Base-by-base conservation (phyloP, 2,329 filamentous ascomycete species). In the Pseudogymnoascus sp. region DNA sequence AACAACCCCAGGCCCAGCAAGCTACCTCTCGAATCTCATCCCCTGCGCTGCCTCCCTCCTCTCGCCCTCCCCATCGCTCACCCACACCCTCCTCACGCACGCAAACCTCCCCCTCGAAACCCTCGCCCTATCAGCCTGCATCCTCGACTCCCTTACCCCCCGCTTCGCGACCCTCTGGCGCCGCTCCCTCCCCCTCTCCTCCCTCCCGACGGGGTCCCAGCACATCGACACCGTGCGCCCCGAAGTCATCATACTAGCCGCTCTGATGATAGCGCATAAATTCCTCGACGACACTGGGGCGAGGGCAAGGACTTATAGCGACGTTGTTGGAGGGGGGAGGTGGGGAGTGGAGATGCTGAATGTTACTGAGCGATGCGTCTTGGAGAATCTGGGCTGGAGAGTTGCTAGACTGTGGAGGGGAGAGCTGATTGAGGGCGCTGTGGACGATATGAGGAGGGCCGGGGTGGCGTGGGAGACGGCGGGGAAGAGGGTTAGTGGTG, bases 11-110 rank as follows among this genome's bases (percentile, higher is more conserved):
- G 86, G 86, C 65, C 83, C 86, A 62, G 84, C 86, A 66, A 81
- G 85, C 59, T 85, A 88, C 70, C 80, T 89, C 63, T 82, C 85
- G 69, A 87, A 87, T 73, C 81, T 88, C 72, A 81, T 88, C 63
- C 86, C 86, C 10, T 81, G 83, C 8, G 81, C 83, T 11, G 84
- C 85, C 64, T 88, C 86, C 24, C 77, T 87, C 64, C 80, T 80
- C 64, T 76, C 77, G 1, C 80, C 86, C 2, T 88, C 84, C 0
- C 78, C 86, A 31, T 74, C 81, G 37, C 76, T 84, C 59, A 82
- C 88, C 21, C 86, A 88, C 71, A 78, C 79, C 56, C 82, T 89
- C 67, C 78, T 89, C 64, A 78, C 77, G 63, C 81, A 83, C 66
- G 81, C 85, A 63, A 75, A 79, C 62, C 76, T 88, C 26, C 81